Evolutionary conservation across 129 eudicot genomes (phyloP).

Genomic region (Tanacetum coccineum): DNA sequence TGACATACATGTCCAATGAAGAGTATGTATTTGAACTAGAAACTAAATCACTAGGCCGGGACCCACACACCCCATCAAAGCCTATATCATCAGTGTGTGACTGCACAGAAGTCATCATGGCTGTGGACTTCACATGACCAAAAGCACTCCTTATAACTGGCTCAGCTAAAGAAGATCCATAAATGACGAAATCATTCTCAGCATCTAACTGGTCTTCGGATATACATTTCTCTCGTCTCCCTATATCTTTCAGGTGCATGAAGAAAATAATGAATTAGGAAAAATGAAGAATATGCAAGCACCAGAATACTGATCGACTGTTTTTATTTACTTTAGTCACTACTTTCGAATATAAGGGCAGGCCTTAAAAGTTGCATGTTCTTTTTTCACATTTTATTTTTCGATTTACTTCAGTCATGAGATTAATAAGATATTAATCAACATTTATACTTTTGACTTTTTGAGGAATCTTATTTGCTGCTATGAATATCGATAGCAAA

Average conservation of each 20-base stretch:
- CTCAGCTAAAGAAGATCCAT: constrained; percentile 29
- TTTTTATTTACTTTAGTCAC: neutral
- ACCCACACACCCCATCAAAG: constrained; percentile 16
- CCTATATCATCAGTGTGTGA: constrained; percentile 18
- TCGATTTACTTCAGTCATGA: neutral
- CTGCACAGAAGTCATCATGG: constrained; percentile 17
- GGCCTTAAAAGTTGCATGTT: no score
- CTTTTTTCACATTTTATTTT: no score
- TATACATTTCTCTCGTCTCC: constrained; percentile 22
- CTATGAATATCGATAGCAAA: neutral
- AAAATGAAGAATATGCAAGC: neutral
- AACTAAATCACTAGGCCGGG: constrained; percentile 15
- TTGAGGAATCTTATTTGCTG: neutral
- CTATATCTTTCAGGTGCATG: constrained; percentile 27
- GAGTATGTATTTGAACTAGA: constrained; percentile 20
- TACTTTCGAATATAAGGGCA: neutral
- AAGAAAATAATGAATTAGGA: constrained; percentile 10
- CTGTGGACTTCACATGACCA: constrained; percentile 31
- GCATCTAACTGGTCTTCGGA: constrained; percentile 23
- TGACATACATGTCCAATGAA: constrained; percentile 28
- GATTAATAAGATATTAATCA: neutral
- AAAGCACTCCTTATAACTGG: constrained; percentile 45
- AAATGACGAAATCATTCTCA: constrained; percentile 18
- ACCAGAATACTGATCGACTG: constrained; percentile 1
- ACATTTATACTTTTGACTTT: neutral